Evolutionary conservation across 495 filamentous ascomycete species (phyloP), one percentile per base, ranked within the genome.

Genomic region (Penicillium flavigenum): DNA sequence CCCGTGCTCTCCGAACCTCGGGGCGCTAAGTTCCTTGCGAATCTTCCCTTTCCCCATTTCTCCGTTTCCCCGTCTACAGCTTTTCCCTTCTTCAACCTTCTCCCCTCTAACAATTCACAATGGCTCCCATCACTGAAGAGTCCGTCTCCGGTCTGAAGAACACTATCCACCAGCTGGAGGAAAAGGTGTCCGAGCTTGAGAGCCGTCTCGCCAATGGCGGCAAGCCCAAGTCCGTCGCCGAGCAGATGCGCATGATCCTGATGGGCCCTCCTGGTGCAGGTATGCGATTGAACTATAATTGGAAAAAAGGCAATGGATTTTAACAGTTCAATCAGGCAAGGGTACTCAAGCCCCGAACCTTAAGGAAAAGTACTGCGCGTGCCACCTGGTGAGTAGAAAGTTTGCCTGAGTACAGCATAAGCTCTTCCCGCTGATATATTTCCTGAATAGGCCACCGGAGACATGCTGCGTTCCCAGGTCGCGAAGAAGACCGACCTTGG

Each of bases 401-500:
- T 43, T 14, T 56, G 57, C 47, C 39, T 49, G 41, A n/a, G 24
- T 26, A 24, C 26, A 46, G 26, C 27, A 39, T 55, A 11, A 29
- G 27, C n/a, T 26, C 34, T 52, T 47, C 43, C 48, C 44, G 44
- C 55, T 57, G 42, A 63, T 41, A 19, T 27, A 17, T 59, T 48
- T 49, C 45, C 44, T 47, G 29, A 57, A 47, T 68, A 98, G 93
- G 94, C 95, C 57, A 99, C 94, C 52, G 94, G 94, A 70, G 94
- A 99, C 76, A 99, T 99, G 94, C 85, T 99, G 69, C 90, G 94
- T 57, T 94, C 92, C 61, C 94, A 99, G 75, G 95, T 99, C 72
- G 89, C 94, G 58, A 96, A 95, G 82, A 97, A 97, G 85, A 99
- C 95, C 46, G 76, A 88, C 20, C 84, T 99, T 60, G 94, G 94